Base-by-base conservation (phyloP, 2,329 filamentous ascomycete genomes). In the Penicillium paneum region DNA sequence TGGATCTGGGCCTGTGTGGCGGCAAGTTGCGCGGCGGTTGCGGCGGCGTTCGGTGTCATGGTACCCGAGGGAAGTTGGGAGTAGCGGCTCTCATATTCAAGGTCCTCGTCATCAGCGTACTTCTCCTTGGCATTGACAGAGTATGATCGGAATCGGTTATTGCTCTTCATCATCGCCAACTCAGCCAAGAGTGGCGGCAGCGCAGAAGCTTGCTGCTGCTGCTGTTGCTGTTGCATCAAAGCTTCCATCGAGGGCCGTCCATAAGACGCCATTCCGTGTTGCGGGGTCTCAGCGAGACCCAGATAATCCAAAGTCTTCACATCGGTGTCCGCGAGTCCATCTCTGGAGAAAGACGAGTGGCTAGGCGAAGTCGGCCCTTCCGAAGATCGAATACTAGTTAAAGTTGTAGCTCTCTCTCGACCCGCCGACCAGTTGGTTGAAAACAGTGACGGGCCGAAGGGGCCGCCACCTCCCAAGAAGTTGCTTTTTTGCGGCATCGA, bases 111-210 rank as follows among this genome's bases (percentile, higher is more conserved):
- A 65, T 95, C 91, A 2, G 89, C 92, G 66, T 97, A 97, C 72
- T 94, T 95, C 71, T 97, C 93, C 74, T 96, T 97, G 52, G 96
- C 95, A 74, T 99, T 99, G 61, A 99, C 94, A 0, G 94, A 99
- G 73, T 97, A 97, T 1, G 94, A 99, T 43, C 94, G 86, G 79
- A 97, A 96, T 49, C 94, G 86, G 71, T 89, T 97, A 64, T 89
- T 89, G 69, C 84, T 89, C 60, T 87, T 88, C 62, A 90, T 83
- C 69, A 90, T 87, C 58, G 87, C 86, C 57, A 93, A 78, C 67
- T 89, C 89, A 41, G 88, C 86, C 32, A 93, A 80, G 61, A 91
- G 88, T 2, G 89, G 87, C 38, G 78, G 78, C 24, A 81, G 64
- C 13, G 74, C 71, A 55, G 79, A 74, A 29, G 72, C 66, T 52